Base-by-base conservation (phyloP, 768 basidiomycete species). In the Naganishia randhawae region DNA sequence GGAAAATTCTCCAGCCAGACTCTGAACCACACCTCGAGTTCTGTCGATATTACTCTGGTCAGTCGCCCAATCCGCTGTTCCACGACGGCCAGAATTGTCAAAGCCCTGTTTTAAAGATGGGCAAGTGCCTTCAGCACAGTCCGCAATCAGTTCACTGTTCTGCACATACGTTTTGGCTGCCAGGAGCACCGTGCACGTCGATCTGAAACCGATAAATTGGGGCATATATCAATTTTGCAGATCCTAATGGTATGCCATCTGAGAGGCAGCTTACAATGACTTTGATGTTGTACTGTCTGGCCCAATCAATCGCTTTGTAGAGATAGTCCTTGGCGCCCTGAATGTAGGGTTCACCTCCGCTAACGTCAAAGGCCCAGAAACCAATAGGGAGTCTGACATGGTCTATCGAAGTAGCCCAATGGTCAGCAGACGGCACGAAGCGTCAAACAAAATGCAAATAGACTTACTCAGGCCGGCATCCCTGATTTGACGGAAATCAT, bases 151-250 rank as follows among this genome's bases (percentile, higher is more conserved):
- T 32, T 7, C 31, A 32, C 27, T 10, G 27, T 17, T 11, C 9
- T 41, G 11, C 0, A 61, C 57, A 6, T 61, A 61, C 57, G 42
- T 68, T 79, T 67, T 79, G 78, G 50, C 70, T 72, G n/a, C 76
- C 77, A 0, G 77, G 77, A 42, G 74, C 78, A 48, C 75, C 77
- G 66, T 80, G 78, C 16, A 80, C 68, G 64, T 80, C 78, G 50
- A 80, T 71, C 66, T 68, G 16, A 22, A 50, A 41, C 14, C 9
- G 25, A 25, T n/a, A n/a, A n/a, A n/a, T n/a, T n/a, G 35, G 27
- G 3, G 19, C n/a, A 32, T 8, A 57, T n/a, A n/a, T n/a, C n/a
- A n/a, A n/a, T n/a, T n/a, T n/a, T n/a, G n/a, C n/a, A n/a, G n/a
- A n/a, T n/a, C n/a, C n/a, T 17, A 32, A 22, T 6, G n/a, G 37